Evolutionary conservation across 225 moss, liverwort and hornwort species (phyloP).

Genomic region (Rhytidiadelphus loreus): DNA sequence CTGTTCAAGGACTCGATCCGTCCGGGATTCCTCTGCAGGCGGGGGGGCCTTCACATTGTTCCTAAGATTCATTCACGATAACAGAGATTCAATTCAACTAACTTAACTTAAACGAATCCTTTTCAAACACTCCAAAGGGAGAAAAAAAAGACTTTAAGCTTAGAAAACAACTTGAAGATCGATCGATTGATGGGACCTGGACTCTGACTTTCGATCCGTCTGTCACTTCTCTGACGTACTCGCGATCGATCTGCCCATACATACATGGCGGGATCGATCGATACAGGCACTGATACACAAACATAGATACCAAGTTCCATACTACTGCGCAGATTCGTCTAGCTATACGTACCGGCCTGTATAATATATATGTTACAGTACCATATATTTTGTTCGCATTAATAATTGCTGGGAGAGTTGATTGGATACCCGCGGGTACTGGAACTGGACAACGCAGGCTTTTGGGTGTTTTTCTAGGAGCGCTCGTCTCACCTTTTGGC

Average conservation of each 20-base stretch:
- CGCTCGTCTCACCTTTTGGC: not conserved
- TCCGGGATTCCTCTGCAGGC: not conserved
- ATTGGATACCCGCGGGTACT: not conserved
- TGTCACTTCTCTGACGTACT: not conserved
- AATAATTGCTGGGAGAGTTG: not conserved
- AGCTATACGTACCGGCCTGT: too few species aligned
- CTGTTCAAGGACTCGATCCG: not conserved
- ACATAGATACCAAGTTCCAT: too few species aligned
- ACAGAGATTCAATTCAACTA: not conserved
- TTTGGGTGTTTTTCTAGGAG: not conserved
- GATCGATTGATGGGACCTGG: not conserved
- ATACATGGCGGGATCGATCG: not conserved
- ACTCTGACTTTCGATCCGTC: not conserved
- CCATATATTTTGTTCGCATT: not conserved
- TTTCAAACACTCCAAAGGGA: not conserved
- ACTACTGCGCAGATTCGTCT: not conserved
- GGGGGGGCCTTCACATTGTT: not conserved
- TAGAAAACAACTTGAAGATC: not conserved
- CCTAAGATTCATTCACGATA: not conserved
- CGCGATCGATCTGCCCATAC: not conserved
- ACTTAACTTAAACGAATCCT: not conserved
- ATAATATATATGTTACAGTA: too few species aligned
- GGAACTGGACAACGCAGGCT: not conserved
- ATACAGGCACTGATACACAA: not conserved
- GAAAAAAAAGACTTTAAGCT: not conserved